Percentiles rank a stretch among this genome's conserved stretches.
Evolutionary conservation across 495 filamentous ascomycete species (phyloP).

Genomic region (Penicillium cataractarum): DNA sequence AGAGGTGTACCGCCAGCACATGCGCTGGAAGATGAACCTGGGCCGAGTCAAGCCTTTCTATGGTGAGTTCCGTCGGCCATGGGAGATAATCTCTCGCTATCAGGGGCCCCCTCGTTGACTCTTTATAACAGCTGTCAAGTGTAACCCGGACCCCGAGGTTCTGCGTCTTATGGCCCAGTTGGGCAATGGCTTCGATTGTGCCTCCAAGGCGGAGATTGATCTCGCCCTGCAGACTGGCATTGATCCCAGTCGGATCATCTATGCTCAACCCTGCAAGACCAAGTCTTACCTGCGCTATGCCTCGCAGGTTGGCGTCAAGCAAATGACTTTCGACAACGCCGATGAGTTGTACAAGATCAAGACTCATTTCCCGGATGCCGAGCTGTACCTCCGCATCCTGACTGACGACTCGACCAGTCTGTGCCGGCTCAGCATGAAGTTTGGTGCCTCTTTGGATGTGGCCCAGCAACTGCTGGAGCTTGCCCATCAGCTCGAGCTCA

Average conservation of each 20-base stretch:
- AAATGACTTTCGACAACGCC: conserved; percentile 99
- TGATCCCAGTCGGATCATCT: conserved; percentile 93
- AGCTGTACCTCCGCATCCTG: conserved; percentile 89
- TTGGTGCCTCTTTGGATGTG: conserved; percentile 84
- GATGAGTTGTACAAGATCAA: conserved; percentile 99
- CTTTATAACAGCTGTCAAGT: conserved; percentile 79
- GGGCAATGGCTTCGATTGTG: conserved; percentile 97
- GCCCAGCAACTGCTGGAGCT: conserved; percentile 77
- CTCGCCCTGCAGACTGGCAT: conserved; percentile 82
- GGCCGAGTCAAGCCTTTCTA: conserved; percentile 94
- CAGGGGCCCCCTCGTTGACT: too few relatives aligned
- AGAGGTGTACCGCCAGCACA: conserved; percentile 97
- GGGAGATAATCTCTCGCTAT: too few relatives aligned
- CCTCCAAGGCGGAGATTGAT: conserved; percentile 95
- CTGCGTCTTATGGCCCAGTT: conserved; percentile 83
- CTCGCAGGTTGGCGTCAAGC: conserved; percentile 79
- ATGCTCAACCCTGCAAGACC: conserved; percentile 98
- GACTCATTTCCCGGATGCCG: conserved; percentile 81
- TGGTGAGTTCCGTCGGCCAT: conserved; percentile 58
- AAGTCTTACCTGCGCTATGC: conserved; percentile 95
- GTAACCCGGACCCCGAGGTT: conserved; percentile 91
- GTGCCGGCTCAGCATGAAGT: conserved; percentile 95
- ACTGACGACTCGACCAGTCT: conserved; percentile 95
- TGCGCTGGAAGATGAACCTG: conserved; percentile 96
- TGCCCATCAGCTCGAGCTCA: conserved; percentile 86